phyloP scores from a whole-genome alignment of 2,329 filamentous ascomycete genomes.

The Triangularia setosa region DNA sequence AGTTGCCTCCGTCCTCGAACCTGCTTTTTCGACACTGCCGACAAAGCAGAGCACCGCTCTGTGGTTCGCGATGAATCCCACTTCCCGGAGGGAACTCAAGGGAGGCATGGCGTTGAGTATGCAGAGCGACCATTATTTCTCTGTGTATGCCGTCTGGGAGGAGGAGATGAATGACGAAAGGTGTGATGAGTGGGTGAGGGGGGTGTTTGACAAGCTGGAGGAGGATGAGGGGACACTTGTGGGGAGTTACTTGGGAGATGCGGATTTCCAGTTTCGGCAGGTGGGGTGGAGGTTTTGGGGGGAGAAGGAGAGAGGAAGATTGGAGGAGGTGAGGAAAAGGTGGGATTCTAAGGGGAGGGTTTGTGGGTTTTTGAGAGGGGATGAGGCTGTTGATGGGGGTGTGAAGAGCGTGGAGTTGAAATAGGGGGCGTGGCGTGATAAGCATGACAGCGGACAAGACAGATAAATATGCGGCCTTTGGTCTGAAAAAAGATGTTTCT shows the following conservation, averaged over 20 bases:
- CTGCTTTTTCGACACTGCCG: conserved; percentile 46
- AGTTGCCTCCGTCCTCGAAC: conserved; percentile 39
- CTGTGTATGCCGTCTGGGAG: conserved; percentile 50
- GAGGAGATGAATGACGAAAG: conserved; percentile 40
- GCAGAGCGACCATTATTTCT: conserved; percentile 55
- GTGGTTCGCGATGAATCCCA: conserved; percentile 50
- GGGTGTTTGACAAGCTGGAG: conserved; percentile 36
- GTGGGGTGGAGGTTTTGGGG: conserved; percentile 45
- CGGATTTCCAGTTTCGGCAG: conserved; percentile 46
- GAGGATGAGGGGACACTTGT: conserved; percentile 33
- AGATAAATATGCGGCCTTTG: too few species aligned
- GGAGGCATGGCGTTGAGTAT: conserved; percentile 50
- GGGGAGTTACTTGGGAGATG: conserved; percentile 53
- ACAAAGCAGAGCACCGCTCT: conserved; percentile 42
- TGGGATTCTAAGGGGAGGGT: conserved; percentile 42
- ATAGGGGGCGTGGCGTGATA: too few species aligned
- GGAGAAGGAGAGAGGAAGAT: conserved; percentile 35
- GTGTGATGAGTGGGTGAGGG: conserved; percentile 43
- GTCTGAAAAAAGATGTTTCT: too few species aligned
- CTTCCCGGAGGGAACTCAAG: conserved; percentile 32
- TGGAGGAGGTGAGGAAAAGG: conserved; percentile 41
- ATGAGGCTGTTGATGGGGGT: neutral
- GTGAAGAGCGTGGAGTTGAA: too few species aligned
- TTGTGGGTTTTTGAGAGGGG: conserved; percentile 43
- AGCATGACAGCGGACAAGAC: too few species aligned